Evolutionary conservation across 352 stramenopile species (phyloP).

Genomic region (Globisporangium polare): DNA sequence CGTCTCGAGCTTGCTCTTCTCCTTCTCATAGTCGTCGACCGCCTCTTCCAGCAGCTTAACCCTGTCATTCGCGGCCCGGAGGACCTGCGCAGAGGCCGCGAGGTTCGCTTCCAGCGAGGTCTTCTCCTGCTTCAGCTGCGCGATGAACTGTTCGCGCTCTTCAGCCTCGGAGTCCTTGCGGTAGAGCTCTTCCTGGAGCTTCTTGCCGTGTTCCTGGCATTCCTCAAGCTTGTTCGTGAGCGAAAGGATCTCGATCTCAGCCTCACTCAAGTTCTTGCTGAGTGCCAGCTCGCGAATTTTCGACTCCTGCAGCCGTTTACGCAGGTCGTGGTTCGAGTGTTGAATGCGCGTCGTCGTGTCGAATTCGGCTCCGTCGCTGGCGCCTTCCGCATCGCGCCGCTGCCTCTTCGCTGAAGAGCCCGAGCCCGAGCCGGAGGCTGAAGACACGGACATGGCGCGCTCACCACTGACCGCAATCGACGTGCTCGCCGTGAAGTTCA

Average conservation of each 20-base stretch:
- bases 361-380: background rate
- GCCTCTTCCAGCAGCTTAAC: background rate
- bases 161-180: constrained; percentile 1
- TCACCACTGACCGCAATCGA: background rate
- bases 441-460: background rate
- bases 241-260: constrained; percentile 5
- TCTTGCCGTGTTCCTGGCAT: constrained; percentile 2
- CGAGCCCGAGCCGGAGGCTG: background rate
- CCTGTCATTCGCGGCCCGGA: background rate
- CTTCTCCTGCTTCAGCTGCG: constrained; percentile 8
- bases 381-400: background rate
- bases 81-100: background rate
- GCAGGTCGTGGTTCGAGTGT: constrained; percentile 3
- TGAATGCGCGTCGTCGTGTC: constrained; percentile 8
- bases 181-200: constrained; percentile 7
- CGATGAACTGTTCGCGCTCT: background rate
- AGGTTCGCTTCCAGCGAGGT: background rate
- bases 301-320: constrained; percentile 4
- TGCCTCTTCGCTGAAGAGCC: background rate
- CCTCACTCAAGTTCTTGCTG: constrained; percentile 6
- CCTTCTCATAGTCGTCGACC: background rate
- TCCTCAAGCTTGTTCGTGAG: constrained; percentile 6
- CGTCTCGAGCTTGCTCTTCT: background rate
- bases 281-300: background rate
- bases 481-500: background rate